Conservation (phyloP, 2,329 filamentous ascomycete genomes). For the Talaromyces atroroseus region DNA sequence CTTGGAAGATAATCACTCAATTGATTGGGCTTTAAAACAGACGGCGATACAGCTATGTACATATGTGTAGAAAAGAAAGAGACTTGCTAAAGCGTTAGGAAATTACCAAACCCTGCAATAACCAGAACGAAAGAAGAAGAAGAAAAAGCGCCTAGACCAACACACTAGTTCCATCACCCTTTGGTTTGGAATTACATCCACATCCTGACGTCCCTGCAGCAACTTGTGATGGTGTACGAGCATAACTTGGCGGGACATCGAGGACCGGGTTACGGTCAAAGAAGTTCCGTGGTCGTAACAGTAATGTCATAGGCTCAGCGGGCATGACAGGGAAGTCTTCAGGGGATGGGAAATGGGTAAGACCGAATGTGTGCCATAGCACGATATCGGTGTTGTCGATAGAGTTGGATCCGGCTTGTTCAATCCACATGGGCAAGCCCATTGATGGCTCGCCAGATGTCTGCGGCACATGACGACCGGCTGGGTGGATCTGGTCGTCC, state of each 20-base stretch:
- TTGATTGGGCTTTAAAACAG: no score
- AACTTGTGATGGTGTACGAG: conserved; percentile 65
- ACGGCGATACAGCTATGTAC: background rate
- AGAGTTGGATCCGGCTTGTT: conserved; percentile 55
- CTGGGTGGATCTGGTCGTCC: conserved; percentile 77
- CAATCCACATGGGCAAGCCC: conserved; percentile 72
- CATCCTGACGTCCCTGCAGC: conserved; percentile 38
- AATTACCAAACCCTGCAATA: background rate
- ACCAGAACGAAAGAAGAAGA: background rate
- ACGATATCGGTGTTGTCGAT: conserved; percentile 83
- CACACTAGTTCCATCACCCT: conserved; percentile 14
- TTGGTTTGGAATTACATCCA: conserved; percentile 30
- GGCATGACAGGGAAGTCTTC: conserved; percentile 95
- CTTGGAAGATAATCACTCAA: no score
- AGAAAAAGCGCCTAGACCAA: conserved; percentile 3
- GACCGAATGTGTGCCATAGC: conserved; percentile 88
- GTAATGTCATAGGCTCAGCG: conserved; percentile 73
- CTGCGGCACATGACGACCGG: conserved; percentile 81
- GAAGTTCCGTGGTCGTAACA: conserved; percentile 76
- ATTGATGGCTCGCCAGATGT: conserved; percentile 72
- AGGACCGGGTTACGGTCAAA: conserved; percentile 73
- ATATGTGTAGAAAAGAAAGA: background rate
- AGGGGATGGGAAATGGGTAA: conserved; percentile 81
- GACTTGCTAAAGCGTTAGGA: background rate
- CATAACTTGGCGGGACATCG: conserved; percentile 73